phyloP scores from a whole-genome alignment of 768 basidiomycete species.

The Postia placenta region DNA sequence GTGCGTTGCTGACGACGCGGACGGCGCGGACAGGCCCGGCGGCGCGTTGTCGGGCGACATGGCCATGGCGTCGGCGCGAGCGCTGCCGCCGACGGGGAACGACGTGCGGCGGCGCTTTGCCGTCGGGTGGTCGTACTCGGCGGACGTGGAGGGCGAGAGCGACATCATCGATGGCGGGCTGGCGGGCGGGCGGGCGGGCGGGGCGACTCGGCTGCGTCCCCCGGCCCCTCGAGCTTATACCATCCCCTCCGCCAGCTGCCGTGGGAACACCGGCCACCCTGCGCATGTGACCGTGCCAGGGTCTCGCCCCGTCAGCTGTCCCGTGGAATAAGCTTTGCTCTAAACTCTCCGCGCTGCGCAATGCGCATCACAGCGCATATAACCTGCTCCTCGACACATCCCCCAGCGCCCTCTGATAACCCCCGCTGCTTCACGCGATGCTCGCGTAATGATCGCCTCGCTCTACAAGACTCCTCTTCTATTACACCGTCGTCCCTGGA shows the following conservation, averaged over 20 bases:
- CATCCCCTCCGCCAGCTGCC: neutral
- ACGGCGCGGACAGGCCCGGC: conserved; percentile 12
- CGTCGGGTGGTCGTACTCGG: conserved; percentile 18
- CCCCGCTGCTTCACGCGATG: neutral
- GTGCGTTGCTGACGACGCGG: conserved; percentile 36
- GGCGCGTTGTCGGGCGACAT: conserved; percentile 11
- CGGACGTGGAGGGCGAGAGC: conserved; percentile 21
- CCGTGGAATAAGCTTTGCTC: neutral
- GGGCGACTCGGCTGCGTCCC: neutral
- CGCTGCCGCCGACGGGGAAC: conserved; percentile 12
- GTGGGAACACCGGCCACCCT: neutral
- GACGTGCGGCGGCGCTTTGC: conserved; percentile 21
- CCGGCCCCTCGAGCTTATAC: neutral
- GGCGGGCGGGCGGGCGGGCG: neutral
- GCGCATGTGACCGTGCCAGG: neutral
- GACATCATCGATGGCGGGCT: conserved; percentile 15
- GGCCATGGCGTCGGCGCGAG: conserved; percentile 12
- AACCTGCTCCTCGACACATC: neutral
- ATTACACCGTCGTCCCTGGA: neutral
- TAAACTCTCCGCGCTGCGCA: neutral
- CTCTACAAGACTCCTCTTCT: neutral
- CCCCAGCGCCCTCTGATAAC: neutral
- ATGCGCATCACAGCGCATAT: neutral
- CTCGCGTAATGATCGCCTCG: neutral
- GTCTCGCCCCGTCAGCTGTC: neutral